phyloP scores from a whole-genome alignment of 2,329 filamentous ascomycete genomes.

The Trichoderma guizhouense region DNA sequence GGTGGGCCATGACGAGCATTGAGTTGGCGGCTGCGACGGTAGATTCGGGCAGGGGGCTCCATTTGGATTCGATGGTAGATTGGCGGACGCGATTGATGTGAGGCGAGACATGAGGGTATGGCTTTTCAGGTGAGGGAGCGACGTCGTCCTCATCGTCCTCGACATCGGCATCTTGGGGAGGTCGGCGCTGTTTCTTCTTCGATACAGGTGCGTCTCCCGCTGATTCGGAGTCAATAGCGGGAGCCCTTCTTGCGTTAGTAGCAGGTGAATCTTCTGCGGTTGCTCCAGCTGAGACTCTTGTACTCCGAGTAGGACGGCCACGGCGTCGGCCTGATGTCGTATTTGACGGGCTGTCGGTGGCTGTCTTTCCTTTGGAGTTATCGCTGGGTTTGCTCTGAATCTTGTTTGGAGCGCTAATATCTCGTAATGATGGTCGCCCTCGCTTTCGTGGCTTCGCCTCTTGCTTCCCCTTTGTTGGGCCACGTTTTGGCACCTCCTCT shows the following conservation, averaged over 20 bases:
- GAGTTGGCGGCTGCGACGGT: conserved; percentile 54
- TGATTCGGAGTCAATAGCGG: neutral
- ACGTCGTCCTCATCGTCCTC: conserved; percentile 23
- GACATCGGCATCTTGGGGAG: conserved; percentile 15
- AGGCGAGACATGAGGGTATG: conserved; percentile 51
- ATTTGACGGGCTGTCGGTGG: neutral
- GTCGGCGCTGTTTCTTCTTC: conserved; percentile 21
- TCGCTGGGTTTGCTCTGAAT: neutral
- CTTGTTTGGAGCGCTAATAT: neutral
- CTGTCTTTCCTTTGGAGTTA: neutral
- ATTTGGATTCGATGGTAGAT: conserved; percentile 65
- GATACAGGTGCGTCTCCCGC: neutral
- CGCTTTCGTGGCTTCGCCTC: conserved; percentile 21
- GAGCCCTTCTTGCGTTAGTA: neutral
- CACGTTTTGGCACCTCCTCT: neutral
- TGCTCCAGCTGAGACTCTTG: neutral
- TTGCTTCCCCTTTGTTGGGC: neutral
- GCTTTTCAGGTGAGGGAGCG: conserved; percentile 31
- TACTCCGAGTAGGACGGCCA: conserved; percentile 5
- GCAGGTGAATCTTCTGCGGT: neutral
- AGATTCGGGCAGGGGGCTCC: conserved; percentile 54
- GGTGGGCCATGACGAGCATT: conserved; percentile 57
- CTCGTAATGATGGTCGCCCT: conserved; percentile 24
- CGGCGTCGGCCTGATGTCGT: neutral
- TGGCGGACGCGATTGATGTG: conserved; percentile 55